These are phyloP conservation scores for Sphenostylis stenocarpa DNA, from an alignment of 306 rosid species.

Conservation along the genomic window DNA sequence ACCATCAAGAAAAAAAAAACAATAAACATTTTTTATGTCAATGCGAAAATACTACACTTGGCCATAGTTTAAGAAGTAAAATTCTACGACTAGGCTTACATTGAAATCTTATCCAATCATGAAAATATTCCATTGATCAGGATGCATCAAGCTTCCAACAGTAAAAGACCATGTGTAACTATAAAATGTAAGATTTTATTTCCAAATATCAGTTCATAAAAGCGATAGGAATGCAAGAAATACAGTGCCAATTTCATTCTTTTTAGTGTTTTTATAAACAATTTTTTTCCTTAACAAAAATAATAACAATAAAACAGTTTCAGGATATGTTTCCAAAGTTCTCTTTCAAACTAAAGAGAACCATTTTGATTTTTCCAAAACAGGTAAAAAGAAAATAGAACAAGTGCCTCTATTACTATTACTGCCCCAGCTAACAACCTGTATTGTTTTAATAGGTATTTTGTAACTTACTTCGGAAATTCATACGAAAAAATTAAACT, in stretches of 20 bases:
- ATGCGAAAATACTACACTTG: constrained; percentile 9
- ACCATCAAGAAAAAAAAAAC: not conserved
- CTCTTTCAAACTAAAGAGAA: not conserved
- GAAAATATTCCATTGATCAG: constrained; percentile 17
- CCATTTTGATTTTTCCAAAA: not conserved
- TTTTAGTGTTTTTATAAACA: constrained; percentile 1
- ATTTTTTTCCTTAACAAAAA: not conserved
- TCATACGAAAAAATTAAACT: not conserved
- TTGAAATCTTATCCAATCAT: constrained; percentile 20
- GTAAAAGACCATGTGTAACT: not conserved
- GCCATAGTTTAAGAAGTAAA: not conserved
- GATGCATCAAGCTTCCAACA: constrained; percentile 1
- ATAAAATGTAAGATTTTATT: not conserved
- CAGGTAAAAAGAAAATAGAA: constrained; percentile 22
- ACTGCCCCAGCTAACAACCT: constrained; percentile 2
- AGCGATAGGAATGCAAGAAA: not conserved
- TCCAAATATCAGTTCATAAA: constrained; percentile 16
- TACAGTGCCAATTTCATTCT: not conserved
- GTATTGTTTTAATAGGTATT: constrained; percentile 9
- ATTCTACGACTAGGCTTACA: not conserved
- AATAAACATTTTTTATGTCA: not conserved
- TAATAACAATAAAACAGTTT: not conserved
- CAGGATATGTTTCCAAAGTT: not conserved
- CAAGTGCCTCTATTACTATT: not conserved
- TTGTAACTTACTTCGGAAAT: not conserved